Percentiles rank a stretch among this genome's conserved stretches.
Conservation (phyloP, 2,329 filamentous ascomycete genomes). For the Aspergillus sp. region DNA sequence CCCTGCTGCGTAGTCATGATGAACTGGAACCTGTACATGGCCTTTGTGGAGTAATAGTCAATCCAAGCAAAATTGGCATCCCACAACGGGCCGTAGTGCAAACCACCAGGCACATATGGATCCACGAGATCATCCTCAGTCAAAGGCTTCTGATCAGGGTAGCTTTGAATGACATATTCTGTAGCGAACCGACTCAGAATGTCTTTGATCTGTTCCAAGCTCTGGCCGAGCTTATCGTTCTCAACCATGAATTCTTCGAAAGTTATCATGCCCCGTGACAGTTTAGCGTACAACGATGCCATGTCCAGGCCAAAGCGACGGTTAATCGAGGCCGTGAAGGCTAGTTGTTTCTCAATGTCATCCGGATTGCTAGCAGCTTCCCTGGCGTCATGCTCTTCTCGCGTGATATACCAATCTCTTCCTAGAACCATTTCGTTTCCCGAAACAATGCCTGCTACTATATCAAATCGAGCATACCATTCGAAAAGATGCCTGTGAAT, state of each 20-base stretch:
- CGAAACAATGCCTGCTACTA: conserved; percentile 79
- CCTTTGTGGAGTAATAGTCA: conserved; percentile 74
- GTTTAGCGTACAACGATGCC: conserved; percentile 71
- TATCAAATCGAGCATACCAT: conserved; percentile 92
- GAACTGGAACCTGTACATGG: conserved; percentile 79
- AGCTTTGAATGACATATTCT: conserved; percentile 63
- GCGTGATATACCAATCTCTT: conserved; percentile 73
- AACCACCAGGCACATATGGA: conserved; percentile 66
- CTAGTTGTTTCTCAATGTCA: conserved; percentile 65
- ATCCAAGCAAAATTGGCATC: conserved; percentile 71
- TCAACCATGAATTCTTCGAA: conserved; percentile 65
- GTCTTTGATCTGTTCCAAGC: conserved; percentile 40
- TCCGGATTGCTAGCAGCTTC: conserved; percentile 61
- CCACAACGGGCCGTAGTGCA: conserved; percentile 71
- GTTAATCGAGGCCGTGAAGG: conserved; percentile 64
- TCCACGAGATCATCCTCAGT: conserved; percentile 69
- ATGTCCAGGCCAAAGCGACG: conserved; percentile 78
- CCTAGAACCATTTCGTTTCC: conserved; percentile 72
- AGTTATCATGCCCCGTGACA: conserved; percentile 63
- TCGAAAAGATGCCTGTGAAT: conserved; percentile 70
- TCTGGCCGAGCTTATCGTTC: conserved; percentile 54
- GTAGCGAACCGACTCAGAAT: conserved; percentile 65
- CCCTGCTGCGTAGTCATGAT: conserved; percentile 56
- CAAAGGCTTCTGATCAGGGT: conserved; percentile 54
- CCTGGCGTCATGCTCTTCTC: conserved; percentile 62